These are phyloP conservation scores for Candida stauntonica DNA, from an alignment of 805 yeast species.

Conservation along the genomic window DNA sequence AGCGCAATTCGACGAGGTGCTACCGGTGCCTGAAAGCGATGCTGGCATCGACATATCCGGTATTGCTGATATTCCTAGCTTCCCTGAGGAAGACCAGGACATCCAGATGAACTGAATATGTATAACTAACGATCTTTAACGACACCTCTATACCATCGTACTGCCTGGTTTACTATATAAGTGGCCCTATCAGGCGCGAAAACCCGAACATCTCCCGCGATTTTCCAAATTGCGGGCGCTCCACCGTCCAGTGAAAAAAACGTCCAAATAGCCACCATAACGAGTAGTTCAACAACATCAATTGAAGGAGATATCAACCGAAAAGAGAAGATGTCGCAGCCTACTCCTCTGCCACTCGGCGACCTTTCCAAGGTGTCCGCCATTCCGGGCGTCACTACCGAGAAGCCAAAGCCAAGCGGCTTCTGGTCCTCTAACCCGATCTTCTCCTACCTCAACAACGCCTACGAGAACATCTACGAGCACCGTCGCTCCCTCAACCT, in stretches of 20 bases:
- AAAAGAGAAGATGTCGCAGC: constrained; percentile 25
- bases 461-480: constrained; percentile 63
- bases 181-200: too few species aligned
- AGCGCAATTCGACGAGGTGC: neutral
- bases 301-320: too few species aligned
- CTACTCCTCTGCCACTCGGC: constrained; percentile 47
- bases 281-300: neutral
- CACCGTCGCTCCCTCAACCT: constrained; percentile 82
- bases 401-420: constrained; percentile 47
- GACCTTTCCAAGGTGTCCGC: constrained; percentile 62
- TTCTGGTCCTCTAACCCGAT: constrained; percentile 84
- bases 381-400: constrained; percentile 51
- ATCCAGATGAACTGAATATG: constrained; percentile 1
- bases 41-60: constrained; percentile 7
- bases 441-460: constrained; percentile 72
- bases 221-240: too few species aligned
- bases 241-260: constrained; percentile 12
- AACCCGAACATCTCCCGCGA: constrained; percentile 6
- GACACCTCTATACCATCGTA: too few species aligned
- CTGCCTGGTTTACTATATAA: too few species aligned
- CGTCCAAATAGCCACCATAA: constrained; percentile 5
- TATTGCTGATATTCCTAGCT: constrained; percentile 3
- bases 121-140: too few species aligned
- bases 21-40: constrained; percentile 4
- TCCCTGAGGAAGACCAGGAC: constrained; percentile 5